Evolutionary conservation across 805 yeast genomes (phyloP), one percentile per base, ranked within the genome.

Genomic region (Brettanomyces custersianus): DNA sequence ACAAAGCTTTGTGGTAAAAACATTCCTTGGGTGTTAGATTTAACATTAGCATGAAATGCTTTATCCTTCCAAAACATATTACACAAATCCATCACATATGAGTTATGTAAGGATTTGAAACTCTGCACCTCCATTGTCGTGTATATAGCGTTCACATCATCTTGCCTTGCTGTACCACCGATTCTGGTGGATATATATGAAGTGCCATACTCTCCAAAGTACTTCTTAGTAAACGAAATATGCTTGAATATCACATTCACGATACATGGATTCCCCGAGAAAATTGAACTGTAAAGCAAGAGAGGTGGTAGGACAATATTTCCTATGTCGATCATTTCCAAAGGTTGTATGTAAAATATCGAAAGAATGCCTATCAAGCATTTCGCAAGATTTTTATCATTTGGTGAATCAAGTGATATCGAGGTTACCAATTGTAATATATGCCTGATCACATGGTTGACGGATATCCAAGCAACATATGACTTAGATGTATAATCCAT

Each of bases 51-150:
- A 19, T 61, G 61, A 41, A 74, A 66, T 1, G 76, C 71, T 44
- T 60, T 64, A 42, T 74, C 71, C 40, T 80, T 53, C 82, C 82
- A 77, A 0, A 70, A 33, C 11, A 68, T 56, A 39, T 77, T 76
- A 40, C 77, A 62, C 6, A 68, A 47, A 45, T 77, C 82, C 65
- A 72, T 67, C 8, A 75, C 67, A 39, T 66, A 70, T 0, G 73
- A 54, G 38, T 74, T 74, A 33, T 68, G 74, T 4, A 68, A 33
- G 8, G 45, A 43, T 35, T 63, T 62, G 24, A 50, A 41, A 4
- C 42, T 26, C 5, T 42, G 43, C 4, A 49, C 39, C 15, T 42
- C 45, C 38, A 20, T 20, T 2, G 11, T 7, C 16, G 20, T n/a
- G n/a, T 12, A 8, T 25, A 28, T 37, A 3, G 17, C 22, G 31